Percentiles rank a stretch among this genome's conserved stretches.
Evolutionary conservation across 352 stramenopile species (phyloP).

Genomic region (Phytophthora fragariaefolia): DNA sequence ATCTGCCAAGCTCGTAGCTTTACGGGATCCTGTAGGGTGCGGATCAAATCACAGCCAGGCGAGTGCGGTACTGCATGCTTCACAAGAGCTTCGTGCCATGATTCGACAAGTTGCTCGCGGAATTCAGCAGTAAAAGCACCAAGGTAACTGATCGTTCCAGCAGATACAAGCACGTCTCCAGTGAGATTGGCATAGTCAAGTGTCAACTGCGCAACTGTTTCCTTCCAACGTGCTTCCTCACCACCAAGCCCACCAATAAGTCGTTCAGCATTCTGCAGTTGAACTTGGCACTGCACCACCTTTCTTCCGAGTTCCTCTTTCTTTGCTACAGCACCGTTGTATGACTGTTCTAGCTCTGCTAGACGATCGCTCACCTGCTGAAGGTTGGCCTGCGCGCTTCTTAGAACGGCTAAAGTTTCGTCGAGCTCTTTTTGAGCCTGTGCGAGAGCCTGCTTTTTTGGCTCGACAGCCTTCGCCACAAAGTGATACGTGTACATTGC

Average conservation of each 20-base stretch:
- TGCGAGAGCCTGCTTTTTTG: slow-evolving; percentile 90
- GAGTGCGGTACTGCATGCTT: slow-evolving; percentile 77
- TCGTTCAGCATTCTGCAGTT: slow-evolving; percentile 89
- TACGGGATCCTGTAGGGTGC: slow-evolving; percentile 87
- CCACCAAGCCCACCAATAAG: slow-evolving; percentile 86
- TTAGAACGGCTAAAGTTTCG: slow-evolving; percentile 83
- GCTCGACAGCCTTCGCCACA: slow-evolving; percentile 91
- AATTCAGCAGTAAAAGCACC: slow-evolving; percentile 91
- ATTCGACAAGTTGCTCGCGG: slow-evolving; percentile 65
- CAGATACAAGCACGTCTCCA: slow-evolving; percentile 86
- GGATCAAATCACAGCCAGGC: slow-evolving; percentile 85
- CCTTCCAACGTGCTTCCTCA: slow-evolving; percentile 87
- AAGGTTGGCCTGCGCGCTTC: slow-evolving; percentile 82
- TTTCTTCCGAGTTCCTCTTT: slow-evolving; percentile 92
- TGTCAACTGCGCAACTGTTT: slow-evolving; percentile 77
- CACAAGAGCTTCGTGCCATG: slow-evolving; percentile 72
- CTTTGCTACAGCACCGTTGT: slow-evolving; percentile 87
- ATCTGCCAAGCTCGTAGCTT: slow-evolving; percentile 92
- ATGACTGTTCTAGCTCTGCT: slow-evolving; percentile 84
- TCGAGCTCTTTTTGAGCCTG: slow-evolving; percentile 88
- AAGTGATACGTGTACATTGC: slow-evolving; percentile 95
- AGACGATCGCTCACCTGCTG: slow-evolving; percentile 88
- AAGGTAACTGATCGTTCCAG: slow-evolving; percentile 88
- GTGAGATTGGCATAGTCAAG: slow-evolving; percentile 83
- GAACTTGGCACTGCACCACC: slow-evolving; percentile 90